A percentile compares a stretch with the other conserved stretches of the same genome.
phyloP scores from a whole-genome alignment of 345 rosid species.

The Fremontodendron californicum region DNA sequence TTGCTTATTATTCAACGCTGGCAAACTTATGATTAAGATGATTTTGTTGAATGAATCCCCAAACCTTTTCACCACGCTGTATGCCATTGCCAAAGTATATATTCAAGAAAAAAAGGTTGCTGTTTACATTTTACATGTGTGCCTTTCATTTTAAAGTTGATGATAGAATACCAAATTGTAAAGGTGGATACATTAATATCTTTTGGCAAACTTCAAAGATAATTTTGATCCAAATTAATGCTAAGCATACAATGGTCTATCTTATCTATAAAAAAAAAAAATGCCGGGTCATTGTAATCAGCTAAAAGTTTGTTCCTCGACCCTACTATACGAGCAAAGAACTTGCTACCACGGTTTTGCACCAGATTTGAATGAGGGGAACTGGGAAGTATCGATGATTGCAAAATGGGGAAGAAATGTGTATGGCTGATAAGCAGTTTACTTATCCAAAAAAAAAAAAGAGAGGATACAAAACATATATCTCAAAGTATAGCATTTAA shows the following conservation, averaged over 20 bases:
- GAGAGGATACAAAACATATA: background rate
- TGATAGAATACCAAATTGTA: background rate
- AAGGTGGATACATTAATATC: constrained; percentile 7
- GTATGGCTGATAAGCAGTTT: background rate
- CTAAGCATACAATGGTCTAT: background rate
- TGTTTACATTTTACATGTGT: background rate
- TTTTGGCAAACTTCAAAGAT: constrained; percentile 10
- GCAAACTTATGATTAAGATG: background rate
- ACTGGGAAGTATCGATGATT: background rate
- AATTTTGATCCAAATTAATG: background rate
- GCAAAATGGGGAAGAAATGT: background rate
- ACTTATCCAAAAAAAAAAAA: background rate
- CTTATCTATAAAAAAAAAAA: background rate
- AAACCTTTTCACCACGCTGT: background rate
- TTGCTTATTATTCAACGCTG: background rate
- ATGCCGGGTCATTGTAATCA: background rate
- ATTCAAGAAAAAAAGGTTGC: background rate
- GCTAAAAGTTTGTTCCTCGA: too few species aligned
- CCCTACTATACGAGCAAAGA: too few species aligned
- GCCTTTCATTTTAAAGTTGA: background rate
- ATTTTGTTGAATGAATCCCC: background rate
- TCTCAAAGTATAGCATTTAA: background rate
- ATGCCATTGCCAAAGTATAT: background rate
- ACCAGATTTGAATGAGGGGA: background rate
- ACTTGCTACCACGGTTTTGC: background rate